These are phyloP conservation scores for Ensete ventricosum DNA, from an alignment of 176 grass and related monocot species.

Conservation along the genomic window DNA sequence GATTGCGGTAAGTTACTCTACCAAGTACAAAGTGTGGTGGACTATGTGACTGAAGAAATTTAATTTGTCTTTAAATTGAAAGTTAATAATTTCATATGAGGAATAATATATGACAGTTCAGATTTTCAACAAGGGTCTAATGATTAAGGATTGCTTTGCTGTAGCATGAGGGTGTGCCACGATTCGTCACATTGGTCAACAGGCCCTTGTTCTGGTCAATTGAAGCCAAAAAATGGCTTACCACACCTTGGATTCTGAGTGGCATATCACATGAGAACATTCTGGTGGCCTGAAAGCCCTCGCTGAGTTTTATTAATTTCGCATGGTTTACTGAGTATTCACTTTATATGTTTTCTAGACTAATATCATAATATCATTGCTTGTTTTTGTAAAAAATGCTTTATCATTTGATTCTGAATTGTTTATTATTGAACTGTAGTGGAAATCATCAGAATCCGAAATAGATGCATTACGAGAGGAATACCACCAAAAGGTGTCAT, in stretches of 20 bases:
- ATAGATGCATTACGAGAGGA: conserved; percentile 82
- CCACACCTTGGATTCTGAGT: not conserved
- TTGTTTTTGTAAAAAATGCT: not conserved
- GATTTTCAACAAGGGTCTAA: not conserved
- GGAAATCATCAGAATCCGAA: conserved; percentile 66
- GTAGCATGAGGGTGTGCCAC: not conserved
- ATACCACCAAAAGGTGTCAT: conserved; percentile 89
- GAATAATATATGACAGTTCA: too few species aligned
- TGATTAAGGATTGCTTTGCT: not conserved
- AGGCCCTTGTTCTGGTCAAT: not conserved
- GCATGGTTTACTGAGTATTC: not conserved
- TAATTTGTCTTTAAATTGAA: too few species aligned
- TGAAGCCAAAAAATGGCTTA: not conserved
- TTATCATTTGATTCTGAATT: not conserved
- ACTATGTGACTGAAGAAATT: too few species aligned
- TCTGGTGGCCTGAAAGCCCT: not conserved
- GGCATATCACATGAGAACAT: not conserved
- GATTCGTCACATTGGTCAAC: not conserved
- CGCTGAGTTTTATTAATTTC: not conserved
- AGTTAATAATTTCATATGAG: too few species aligned
- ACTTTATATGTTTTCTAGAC: not conserved
- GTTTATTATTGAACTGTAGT: conserved; percentile 38
- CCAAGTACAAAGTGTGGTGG: too few species aligned
- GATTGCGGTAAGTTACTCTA: too few species aligned
- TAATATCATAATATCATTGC: not conserved